These are phyloP conservation scores for Castanospermum australe DNA, from an alignment of 306 rosid genomes.

Conservation along the genomic window DNA sequence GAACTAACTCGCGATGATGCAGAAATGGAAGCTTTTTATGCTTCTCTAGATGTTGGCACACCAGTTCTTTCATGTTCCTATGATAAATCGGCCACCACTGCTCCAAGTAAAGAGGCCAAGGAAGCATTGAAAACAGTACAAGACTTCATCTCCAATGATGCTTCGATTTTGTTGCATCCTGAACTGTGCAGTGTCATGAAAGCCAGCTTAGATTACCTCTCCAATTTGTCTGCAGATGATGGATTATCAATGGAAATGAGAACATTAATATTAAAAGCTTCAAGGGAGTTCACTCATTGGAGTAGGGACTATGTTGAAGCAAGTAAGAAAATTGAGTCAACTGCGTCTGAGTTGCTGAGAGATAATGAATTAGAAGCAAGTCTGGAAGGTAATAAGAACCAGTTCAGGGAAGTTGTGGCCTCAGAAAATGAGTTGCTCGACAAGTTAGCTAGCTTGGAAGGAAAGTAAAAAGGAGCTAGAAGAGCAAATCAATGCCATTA, in stretches of 20 bases:
- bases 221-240: background rate
- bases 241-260: background rate
- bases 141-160: background rate
- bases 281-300: background rate
- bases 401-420: background rate
- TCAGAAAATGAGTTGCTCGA: background rate
- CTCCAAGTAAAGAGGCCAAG: background rate
- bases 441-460: background rate
- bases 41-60: background rate
- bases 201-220: background rate
- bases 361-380: background rate
- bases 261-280: background rate
- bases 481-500: background rate
- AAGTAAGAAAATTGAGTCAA: background rate
- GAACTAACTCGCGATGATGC: background rate
- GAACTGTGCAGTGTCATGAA: background rate
- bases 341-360: background rate
- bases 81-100: background rate
- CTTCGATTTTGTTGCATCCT: background rate
- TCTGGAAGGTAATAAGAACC: background rate
- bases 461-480: background rate
- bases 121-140: background rate
- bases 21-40: conserved; percentile 16
- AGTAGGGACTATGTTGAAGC: background rate
- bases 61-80: background rate